These are phyloP conservation scores for Lantana camara DNA, from an alignment of 257 asterid genomes.

Conservation along the genomic window DNA sequence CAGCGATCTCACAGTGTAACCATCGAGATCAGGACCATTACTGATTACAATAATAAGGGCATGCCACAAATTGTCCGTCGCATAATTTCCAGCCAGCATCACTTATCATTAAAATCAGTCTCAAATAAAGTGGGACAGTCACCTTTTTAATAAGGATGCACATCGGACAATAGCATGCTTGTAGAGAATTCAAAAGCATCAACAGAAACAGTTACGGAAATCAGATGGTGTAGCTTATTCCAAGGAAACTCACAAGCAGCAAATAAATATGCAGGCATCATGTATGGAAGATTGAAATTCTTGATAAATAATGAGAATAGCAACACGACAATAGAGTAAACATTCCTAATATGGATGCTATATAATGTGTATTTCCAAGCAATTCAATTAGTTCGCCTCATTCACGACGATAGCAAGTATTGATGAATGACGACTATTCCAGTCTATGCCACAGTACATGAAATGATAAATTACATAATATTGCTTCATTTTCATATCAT, in stretches of 20 bases:
- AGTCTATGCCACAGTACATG: not conserved
- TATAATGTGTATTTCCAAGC: not conserved
- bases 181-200: not conserved
- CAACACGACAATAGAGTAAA: not conserved
- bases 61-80: constrained; percentile 91
- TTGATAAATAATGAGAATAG: not conserved
- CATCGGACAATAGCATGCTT: constrained; percentile 13
- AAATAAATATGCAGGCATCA: constrained; percentile 11
- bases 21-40: constrained; percentile 87
- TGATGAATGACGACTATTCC: not conserved
- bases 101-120: constrained; percentile 13
- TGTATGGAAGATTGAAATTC: constrained; percentile 10
- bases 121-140: too few relatives aligned
- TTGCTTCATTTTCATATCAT: constrained; percentile 1
- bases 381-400: not conserved
- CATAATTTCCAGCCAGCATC: constrained; percentile 84
- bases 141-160: too few relatives aligned
- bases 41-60: constrained; percentile 83
- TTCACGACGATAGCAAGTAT: not conserved
- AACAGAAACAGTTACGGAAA: not conserved
- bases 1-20: constrained; percentile 74
- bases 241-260: not conserved
- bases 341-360: not conserved
- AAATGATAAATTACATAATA: not conserved
- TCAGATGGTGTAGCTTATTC: not conserved